phyloP scores from a whole-genome alignment of 2,329 filamentous ascomycete species.

The Onygena corvina region DNA sequence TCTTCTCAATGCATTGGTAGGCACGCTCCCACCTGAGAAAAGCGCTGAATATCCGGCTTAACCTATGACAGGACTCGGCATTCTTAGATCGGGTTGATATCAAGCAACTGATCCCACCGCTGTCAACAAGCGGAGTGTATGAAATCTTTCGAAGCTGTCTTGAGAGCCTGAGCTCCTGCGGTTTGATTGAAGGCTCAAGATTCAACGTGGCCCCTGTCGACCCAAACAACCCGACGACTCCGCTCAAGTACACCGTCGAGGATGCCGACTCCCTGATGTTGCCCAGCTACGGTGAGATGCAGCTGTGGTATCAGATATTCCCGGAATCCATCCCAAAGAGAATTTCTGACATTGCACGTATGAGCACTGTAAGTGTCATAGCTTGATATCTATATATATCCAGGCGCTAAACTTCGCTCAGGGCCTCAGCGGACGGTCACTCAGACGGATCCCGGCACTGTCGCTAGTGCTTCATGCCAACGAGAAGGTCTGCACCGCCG shows the following conservation, averaged over 20 bases:
- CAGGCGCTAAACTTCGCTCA: conserved; percentile 6
- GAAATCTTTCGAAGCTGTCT: conserved; percentile 39
- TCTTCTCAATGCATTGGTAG: conserved; percentile 32
- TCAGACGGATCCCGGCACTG: conserved; percentile 32
- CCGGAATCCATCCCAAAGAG: conserved; percentile 20
- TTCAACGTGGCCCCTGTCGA: conserved; percentile 21
- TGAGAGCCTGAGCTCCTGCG: conserved; percentile 33
- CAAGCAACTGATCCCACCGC: conserved; percentile 34
- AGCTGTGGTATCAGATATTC: conserved; percentile 23
- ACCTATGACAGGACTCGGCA: conserved; percentile 28
- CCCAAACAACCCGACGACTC: conserved; percentile 18
- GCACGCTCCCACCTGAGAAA: conserved; percentile 10
- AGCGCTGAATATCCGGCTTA: background rate
- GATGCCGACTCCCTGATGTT: conserved; percentile 18
- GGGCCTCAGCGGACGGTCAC: conserved; percentile 33
- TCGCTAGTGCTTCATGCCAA: conserved; percentile 32
- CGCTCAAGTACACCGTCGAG: conserved; percentile 23
- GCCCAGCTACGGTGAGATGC: conserved; percentile 23
- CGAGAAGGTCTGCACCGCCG: conserved; percentile 24
- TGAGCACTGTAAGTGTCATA: conserved; percentile 20
- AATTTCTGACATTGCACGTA: conserved; percentile 21
- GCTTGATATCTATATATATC: background rate
- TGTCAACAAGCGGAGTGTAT: conserved; percentile 33
- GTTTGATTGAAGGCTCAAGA: conserved; percentile 23
- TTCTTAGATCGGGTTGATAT: conserved; percentile 41